Evolutionary conservation across 2,329 filamentous ascomycete genomes (phyloP), one percentile per base, ranked within the genome.

Genomic region (Zymoseptoria tritici): DNA sequence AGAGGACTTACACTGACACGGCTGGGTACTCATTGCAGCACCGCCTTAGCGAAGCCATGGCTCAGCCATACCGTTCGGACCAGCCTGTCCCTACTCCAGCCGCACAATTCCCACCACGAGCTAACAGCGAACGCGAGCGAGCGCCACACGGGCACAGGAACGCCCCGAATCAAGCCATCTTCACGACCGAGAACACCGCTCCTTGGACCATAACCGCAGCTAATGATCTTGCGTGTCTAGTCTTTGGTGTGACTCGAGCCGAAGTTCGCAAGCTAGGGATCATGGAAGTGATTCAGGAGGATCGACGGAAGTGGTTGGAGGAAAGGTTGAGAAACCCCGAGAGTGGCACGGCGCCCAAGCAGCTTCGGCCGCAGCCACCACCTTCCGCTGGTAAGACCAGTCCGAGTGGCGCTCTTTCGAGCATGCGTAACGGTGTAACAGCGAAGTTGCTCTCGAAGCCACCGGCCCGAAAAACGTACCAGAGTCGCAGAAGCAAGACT

Each of bases 201-300:
- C 94, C 93, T 2, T 99, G 91, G 89, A 99, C 93, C 0, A 97
- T 99, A 61, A 83, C 97, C 57, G 90, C 94, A 2, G 94, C 94
- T 55, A 99, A 99, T 72, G 94, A 99, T 72, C 80, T 99, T 54
- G 94, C 94, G 19, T 99, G 94, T 75, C 80, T 99, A 51, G 88
- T 97, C n/a, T 99, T 97, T 76, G 94, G 94, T n/a, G 91, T 99
- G 9, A 96, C 92, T n/a, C 90, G 91, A 71, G 90, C 90, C 4
- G 94, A 99, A 74, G 90, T 99, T 22, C 86, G 91, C 58, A 97
- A 91, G 72, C 86, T 97, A 79, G 93, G 94, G 54, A 97, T 99
- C 59, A 76, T 99, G 60, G 92, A 97, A 72, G 91, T 99, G 29
- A 91, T 99, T 19, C 89, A 93, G 74, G 86, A 92, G 73, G 93